Base-by-base conservation (phyloP, 805 yeast species). In the Diddensiella santjacobensis region DNA sequence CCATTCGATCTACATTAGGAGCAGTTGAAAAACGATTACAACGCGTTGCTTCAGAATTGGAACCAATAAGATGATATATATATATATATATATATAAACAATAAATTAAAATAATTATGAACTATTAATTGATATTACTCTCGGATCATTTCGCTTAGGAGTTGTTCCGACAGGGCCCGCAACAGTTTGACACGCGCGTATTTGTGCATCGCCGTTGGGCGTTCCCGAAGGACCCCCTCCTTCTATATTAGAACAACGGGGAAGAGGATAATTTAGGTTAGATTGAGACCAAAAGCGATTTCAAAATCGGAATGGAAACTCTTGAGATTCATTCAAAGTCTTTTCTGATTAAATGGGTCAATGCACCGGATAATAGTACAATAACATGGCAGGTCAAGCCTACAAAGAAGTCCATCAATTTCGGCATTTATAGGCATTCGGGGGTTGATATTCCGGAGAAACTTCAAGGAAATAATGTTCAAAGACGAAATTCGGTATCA, bases 321-420 rank as follows among this genome's bases (percentile, higher is more conserved):
- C 77, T 93, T 42, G 97, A 91, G 66, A 80, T 93, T 20, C 95
- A 90, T 58, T 82, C 95, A 43, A 85, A 87, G 65, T 84, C 93
- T 49, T 91, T 87, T 60, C 79, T 89, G 53, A 86, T 90, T 60
- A 87, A 91, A 58, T 93, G 98, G 98, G 81, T 90, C 47, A 78
- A 81, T 53, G 85, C 86, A 4, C 84, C 86, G 0, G 84, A 79
- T 35, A 77, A 80, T 50, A 76, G 83, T 24, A 64, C 73, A 17
- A 77, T 91, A 39, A 78, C 78, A 52, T 91, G 93, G 85, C 90
- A 84, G 61, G 74, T 89, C 45, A 83, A 82, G 58, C 97, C 98
- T 1, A 64, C 83, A 53, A 83, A 81, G 61, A 76, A 78, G 56
- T 78, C 86, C 13, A 76, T 84, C 59, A 56, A 65, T 54, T 60